These are phyloP conservation scores for Taphrina sp. DNA, from an alignment of 1,139 yeast genomes.

Conservation along the genomic window DNA sequence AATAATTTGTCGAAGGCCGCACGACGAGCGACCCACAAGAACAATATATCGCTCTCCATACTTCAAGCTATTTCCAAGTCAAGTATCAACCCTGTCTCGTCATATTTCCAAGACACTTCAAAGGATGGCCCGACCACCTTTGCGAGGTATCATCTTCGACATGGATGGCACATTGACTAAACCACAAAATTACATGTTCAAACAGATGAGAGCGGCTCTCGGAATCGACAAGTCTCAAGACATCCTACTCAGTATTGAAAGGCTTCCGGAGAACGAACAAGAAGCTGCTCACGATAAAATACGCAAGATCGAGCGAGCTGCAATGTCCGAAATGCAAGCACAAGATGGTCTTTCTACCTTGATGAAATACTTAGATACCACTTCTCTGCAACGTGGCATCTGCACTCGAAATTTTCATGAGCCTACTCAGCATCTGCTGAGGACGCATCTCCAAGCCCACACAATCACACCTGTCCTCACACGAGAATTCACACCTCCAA, in stretches of 20 bases:
- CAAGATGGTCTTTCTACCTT: constrained; percentile 47
- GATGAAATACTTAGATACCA: constrained; percentile 45
- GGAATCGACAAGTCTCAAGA: constrained; percentile 53
- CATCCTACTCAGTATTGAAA: constrained; percentile 52
- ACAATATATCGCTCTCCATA: too few relatives aligned
- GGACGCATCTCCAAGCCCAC: constrained; percentile 48
- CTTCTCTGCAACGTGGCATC: constrained; percentile 51
- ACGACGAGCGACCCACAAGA: too few relatives aligned
- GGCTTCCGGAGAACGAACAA: constrained; percentile 45
- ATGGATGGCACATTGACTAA: constrained; percentile 69
- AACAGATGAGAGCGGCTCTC: constrained; percentile 57
- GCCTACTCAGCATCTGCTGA: constrained; percentile 48
- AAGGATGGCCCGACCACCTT: constrained; percentile 2
- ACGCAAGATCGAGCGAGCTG: constrained; percentile 54
- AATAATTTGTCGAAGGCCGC: too few relatives aligned
- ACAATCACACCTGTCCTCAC: constrained; percentile 56
- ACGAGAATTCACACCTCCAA: constrained; percentile 61
- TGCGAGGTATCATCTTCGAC: constrained; percentile 58
- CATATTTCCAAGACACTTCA: not conserved
- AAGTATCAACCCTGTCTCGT: too few relatives aligned
- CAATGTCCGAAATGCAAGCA: constrained; percentile 60
- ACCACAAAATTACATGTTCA: constrained; percentile 48
- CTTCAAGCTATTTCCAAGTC: too few relatives aligned
- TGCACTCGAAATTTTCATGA: constrained; percentile 59
- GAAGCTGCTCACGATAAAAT: constrained; percentile 51